Conservation (phyloP, 2,329 filamentous ascomycete genomes). For the Aaosphaeria arxii region DNA sequence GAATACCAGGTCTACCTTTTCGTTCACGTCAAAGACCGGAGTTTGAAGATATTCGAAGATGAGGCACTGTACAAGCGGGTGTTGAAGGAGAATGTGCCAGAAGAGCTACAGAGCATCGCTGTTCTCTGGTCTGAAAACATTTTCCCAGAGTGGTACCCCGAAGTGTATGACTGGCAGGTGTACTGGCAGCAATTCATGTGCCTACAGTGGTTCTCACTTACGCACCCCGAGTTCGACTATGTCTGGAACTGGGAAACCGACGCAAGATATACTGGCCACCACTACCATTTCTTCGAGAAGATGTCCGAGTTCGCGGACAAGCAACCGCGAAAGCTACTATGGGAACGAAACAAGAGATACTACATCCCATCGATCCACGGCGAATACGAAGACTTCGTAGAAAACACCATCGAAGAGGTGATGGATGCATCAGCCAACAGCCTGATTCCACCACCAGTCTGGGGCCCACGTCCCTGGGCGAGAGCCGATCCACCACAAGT, state of each 20-base stretch:
- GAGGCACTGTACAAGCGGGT: constrained; percentile 58
- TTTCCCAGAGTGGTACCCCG: constrained; percentile 47
- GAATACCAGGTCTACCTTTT: constrained; percentile 50
- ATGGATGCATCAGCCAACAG: constrained; percentile 36
- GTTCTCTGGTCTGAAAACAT: constrained; percentile 68
- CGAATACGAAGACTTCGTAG: constrained; percentile 45
- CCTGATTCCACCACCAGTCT: constrained; percentile 61
- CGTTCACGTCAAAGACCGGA: constrained; percentile 52
- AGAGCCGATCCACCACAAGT: constrained; percentile 59
- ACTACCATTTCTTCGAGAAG: constrained; percentile 74
- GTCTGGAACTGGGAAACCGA: constrained; percentile 88
- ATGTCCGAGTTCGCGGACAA: constrained; percentile 53
- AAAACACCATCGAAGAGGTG: constrained; percentile 42
- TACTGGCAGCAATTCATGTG: constrained; percentile 65
- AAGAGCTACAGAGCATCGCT: constrained; percentile 68
- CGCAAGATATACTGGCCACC: constrained; percentile 73
- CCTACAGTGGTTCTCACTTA: constrained; percentile 71
- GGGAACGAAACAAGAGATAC: constrained; percentile 57
- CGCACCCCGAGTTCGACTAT: constrained; percentile 75
- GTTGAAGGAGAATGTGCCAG: constrained; percentile 62
- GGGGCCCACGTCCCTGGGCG: constrained; percentile 75
- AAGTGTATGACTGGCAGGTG: constrained; percentile 48
- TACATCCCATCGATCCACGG: constrained; percentile 55
- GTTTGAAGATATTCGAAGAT: constrained; percentile 58
- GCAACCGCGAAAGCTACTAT: constrained; percentile 57